Conservation (phyloP, 202 grass and related monocot genomes). For the Panicum hallii region DNA sequence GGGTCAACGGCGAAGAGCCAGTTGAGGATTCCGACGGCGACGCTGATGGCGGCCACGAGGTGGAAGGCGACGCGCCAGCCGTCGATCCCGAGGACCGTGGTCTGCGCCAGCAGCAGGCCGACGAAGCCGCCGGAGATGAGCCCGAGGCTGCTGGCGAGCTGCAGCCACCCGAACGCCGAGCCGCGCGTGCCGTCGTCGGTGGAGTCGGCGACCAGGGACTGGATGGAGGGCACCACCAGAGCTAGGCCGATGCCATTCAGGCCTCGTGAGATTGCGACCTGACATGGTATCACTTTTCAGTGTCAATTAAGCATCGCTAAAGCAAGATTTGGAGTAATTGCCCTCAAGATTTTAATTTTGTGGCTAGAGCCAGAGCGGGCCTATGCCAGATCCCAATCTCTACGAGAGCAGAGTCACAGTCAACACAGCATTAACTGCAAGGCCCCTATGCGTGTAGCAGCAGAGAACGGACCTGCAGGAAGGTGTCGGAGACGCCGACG, state of each 20-base stretch:
- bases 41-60: slow-evolving; percentile 67
- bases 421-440: background rate
- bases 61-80: slow-evolving; percentile 88
- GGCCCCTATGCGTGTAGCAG: background rate
- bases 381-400: slow-evolving; percentile 14
- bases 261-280: slow-evolving; percentile 85
- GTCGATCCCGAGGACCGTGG: slow-evolving; percentile 67
- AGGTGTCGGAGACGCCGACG: slow-evolving; percentile 74
- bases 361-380: background rate
- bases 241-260: slow-evolving; percentile 84
- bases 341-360: background rate
- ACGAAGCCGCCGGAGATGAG: slow-evolving; percentile 69
- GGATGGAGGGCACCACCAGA: slow-evolving; percentile 72
- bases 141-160: slow-evolving; percentile 63
- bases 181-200: slow-evolving; percentile 72
- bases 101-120: slow-evolving; percentile 65
- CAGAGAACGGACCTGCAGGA: slow-evolving; percentile 58
- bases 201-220: slow-evolving; percentile 85
- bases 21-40: slow-evolving; percentile 55
- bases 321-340: slow-evolving; percentile 7
- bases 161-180: slow-evolving; percentile 81
- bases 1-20: slow-evolving; percentile 70
- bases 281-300: background rate
- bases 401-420: background rate
- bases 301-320: background rate